Conservation (phyloP, 139 green algal genomes). For the Chlorella ohadii region DNA sequence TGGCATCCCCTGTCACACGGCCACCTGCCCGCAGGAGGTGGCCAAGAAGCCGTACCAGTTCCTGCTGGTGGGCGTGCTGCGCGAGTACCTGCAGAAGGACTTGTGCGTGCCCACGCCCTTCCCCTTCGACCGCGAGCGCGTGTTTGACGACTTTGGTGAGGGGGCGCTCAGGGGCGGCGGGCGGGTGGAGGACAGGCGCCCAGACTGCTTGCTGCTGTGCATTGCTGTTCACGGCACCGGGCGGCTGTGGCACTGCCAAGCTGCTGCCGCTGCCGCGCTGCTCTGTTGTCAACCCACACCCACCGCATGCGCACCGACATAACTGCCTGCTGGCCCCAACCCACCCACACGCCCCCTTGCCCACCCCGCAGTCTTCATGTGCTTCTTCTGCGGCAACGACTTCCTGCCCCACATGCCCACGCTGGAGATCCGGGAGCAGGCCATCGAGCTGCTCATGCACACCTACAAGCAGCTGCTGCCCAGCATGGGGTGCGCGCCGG, state of each 20-base stretch:
- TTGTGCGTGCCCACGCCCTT: slow-evolving; percentile 60
- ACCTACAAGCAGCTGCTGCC: slow-evolving; percentile 89
- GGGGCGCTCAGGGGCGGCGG: not conserved
- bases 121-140: slow-evolving; percentile 74
- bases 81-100: slow-evolving; percentile 97
- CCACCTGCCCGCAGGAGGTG: slow-evolving; percentile 62
- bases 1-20: no score
- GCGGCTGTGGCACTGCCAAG: no score
- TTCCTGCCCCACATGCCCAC: slow-evolving; percentile 99
- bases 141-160: slow-evolving; percentile 84
- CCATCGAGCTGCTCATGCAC: slow-evolving; percentile 96
- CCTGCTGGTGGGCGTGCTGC: slow-evolving; percentile 83
- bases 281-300: not conserved
- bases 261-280: not conserved
- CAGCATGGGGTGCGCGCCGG: slow-evolving; percentile 62
- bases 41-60: slow-evolving; percentile 95
- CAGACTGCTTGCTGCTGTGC: not conserved
- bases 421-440: slow-evolving; percentile 95
- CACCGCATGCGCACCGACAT: slow-evolving; percentile 20
- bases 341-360: not conserved
- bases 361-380: slow-evolving; percentile 93
- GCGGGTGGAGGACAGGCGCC: not conserved
- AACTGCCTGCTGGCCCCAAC: slow-evolving; percentile 19
- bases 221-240: no score
- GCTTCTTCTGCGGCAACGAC: slow-evolving; percentile 99